These are phyloP conservation scores for Microascus cirrosus DNA, from an alignment of 2,329 filamentous ascomycete genomes.

Conservation along the genomic window DNA sequence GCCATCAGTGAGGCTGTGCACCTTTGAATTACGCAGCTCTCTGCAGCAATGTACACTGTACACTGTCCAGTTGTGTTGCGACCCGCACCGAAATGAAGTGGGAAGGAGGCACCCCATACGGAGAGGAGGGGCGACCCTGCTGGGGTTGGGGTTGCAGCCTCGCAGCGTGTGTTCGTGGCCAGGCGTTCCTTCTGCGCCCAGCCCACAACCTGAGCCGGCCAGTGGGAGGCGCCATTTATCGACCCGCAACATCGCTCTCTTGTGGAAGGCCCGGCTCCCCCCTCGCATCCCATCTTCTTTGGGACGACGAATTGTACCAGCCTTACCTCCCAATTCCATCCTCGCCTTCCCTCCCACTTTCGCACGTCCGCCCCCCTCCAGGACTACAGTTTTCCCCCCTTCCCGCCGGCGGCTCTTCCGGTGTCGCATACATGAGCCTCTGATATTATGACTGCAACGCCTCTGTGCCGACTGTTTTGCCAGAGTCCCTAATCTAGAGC, in stretches of 20 bases:
- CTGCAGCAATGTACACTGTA: not conserved
- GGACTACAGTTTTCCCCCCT: not conserved
- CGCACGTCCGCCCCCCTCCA: not conserved
- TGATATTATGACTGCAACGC: not conserved
- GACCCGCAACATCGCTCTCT: not conserved
- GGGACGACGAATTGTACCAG: not conserved
- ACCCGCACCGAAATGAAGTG: not conserved
- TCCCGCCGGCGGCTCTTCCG: not conserved
- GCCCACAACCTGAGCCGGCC: not conserved
- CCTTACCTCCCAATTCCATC: not conserved
- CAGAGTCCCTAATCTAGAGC: not conserved
- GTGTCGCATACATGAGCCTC: not conserved
- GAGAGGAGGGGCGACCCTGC: not conserved
- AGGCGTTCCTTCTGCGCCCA: not conserved
- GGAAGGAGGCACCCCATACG: not conserved
- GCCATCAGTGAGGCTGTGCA: not conserved
- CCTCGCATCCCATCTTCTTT: not conserved
- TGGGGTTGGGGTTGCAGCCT: constrained; percentile 3
- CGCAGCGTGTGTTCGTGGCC: constrained; percentile 1
- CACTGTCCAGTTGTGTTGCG: not conserved
- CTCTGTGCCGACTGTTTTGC: not conserved
- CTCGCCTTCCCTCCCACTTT: not conserved
- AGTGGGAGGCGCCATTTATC: not conserved
- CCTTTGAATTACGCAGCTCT: not conserved
- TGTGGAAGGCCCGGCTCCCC: not conserved